phyloP scores from a whole-genome alignment of 176 grass and related monocot genomes.

The Cenchrus fungigraminus region DNA sequence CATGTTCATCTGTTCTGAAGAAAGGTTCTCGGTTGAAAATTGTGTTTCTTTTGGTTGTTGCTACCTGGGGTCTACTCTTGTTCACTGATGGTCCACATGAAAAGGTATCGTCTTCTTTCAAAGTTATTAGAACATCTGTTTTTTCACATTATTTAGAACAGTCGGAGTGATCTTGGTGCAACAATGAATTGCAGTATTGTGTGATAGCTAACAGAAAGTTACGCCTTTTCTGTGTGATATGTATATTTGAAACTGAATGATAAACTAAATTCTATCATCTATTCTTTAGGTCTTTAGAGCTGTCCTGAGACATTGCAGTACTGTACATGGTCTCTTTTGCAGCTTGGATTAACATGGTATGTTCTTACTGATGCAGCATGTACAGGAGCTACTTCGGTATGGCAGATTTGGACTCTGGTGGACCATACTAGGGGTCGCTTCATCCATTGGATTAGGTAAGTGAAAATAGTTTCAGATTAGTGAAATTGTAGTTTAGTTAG shows the following conservation, averaged over 20 bases:
- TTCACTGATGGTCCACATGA: conserved; percentile 60
- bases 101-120: conserved; percentile 57
- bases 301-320: conserved; percentile 1
- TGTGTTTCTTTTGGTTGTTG: conserved; percentile 45
- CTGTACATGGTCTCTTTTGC: conserved; percentile 12
- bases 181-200: background rate
- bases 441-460: conserved; percentile 91
- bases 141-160: conserved; percentile 2
- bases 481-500: conserved; percentile 14
- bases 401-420: conserved; percentile 85
- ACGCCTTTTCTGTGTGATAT: conserved; percentile 25
- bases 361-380: conserved; percentile 63
- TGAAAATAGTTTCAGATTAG: conserved; percentile 25
- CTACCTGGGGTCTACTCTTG: conserved; percentile 53
- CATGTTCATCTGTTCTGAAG: conserved; percentile 62
- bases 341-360: conserved; percentile 37
- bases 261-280: conserved; percentile 9
- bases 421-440: conserved; percentile 84
- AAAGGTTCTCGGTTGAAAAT: conserved; percentile 55
- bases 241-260: conserved; percentile 9
- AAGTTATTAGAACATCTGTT: conserved; percentile 23
- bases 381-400: conserved; percentile 77
- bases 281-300: background rate
- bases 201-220: conserved; percentile 22
- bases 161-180: background rate